Percentiles rank a stretch among this genome's conserved stretches.
Evolutionary conservation across 2,329 filamentous ascomycete genomes (phyloP).

Genomic region (Claviceps paspali): DNA sequence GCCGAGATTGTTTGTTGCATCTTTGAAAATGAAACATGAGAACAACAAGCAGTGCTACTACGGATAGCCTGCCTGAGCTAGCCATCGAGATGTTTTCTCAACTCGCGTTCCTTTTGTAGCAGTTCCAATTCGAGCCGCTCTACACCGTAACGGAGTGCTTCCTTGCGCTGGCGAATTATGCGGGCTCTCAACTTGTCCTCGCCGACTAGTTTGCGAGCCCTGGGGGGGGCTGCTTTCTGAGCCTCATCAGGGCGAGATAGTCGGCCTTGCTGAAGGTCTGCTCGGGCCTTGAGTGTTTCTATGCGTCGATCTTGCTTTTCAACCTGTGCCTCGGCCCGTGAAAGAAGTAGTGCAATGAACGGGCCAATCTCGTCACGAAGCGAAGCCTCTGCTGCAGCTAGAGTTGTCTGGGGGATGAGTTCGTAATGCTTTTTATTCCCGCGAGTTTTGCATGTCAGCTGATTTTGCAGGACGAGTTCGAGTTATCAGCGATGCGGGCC

Average conservation of each 20-base stretch:
- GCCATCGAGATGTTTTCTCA: constrained; percentile 33
- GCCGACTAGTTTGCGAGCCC: constrained; percentile 30
- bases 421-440: constrained; percentile 94
- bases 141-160: constrained; percentile 73
- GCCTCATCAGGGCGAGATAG: constrained; percentile 20
- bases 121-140: constrained; percentile 76
- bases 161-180: constrained; percentile 64
- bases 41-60: not conserved
- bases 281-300: constrained; percentile 67
- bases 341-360: constrained; percentile 63
- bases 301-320: constrained; percentile 73
- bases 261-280: constrained; percentile 67
- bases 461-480: not conserved
- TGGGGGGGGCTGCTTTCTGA: constrained; percentile 5
- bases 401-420: constrained; percentile 70
- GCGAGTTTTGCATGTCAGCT: not conserved
- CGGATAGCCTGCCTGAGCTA: constrained; percentile 5
- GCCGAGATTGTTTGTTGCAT: too few species aligned
- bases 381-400: constrained; percentile 67
- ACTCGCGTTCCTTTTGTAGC: constrained; percentile 53
- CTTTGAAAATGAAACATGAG: not conserved
- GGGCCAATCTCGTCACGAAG: constrained; percentile 84
- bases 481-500: not conserved
- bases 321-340: constrained; percentile 68
- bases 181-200: constrained; percentile 35